Percentiles rank a stretch among this genome's conserved stretches.
Conservation (phyloP, 345 rosid species). For the Eucalyptus regnans region DNA sequence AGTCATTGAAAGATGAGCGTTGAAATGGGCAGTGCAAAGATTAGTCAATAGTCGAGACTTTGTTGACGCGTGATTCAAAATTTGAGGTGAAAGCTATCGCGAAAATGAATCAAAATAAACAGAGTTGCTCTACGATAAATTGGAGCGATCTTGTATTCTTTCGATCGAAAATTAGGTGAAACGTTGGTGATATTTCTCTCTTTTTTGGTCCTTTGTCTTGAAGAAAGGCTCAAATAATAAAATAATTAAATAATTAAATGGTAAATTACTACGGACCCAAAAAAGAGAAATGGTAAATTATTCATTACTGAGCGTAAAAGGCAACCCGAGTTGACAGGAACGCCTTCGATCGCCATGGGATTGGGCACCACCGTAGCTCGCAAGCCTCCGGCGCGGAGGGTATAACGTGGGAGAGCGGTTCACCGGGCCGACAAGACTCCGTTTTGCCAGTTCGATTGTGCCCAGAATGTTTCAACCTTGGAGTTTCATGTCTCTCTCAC, state of each 20-base stretch:
- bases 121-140: not conserved
- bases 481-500: not conserved
- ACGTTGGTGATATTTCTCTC: not conserved
- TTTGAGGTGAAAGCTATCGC: rapidly evolving
- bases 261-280: not conserved
- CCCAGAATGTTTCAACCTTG: not conserved
- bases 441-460: not conserved
- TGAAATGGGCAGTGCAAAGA: not conserved
- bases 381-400: not conserved
- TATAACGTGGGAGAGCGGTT: not conserved
- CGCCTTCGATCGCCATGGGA: not conserved
- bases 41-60: not conserved
- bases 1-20: not conserved
- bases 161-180: not conserved
- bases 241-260: not conserved
- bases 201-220: not conserved
- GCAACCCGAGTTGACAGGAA: not conserved
- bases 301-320: not conserved
- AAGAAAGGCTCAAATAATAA: not conserved
- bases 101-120: rapidly evolving
- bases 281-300: not conserved
- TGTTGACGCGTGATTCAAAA: rapidly evolving
- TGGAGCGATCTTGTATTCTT: not conserved
- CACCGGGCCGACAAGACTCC: not conserved
- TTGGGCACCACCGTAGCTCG: not conserved